A percentile compares a stretch with the other conserved stretches of the same genome.
Conservation (phyloP, 179 eudicot genomes). For the Pouteria campechiana region DNA sequence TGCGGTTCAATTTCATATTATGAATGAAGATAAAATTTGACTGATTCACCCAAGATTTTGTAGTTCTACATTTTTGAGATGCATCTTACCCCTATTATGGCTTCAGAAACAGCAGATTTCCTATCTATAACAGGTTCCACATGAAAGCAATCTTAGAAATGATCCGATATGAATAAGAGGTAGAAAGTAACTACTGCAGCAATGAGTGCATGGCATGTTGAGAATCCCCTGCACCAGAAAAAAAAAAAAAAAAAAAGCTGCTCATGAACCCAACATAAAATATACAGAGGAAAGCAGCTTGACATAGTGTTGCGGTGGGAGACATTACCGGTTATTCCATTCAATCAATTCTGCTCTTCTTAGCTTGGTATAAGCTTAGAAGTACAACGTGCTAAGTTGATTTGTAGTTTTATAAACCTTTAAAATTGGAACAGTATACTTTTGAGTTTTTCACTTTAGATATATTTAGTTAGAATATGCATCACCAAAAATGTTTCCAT, state of each 20-base stretch:
- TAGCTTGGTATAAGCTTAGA: slow-evolving; percentile 29
- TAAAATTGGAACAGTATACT: slow-evolving; percentile 14
- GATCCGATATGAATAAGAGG: slow-evolving; percentile 24
- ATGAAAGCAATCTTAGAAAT: slow-evolving; percentile 19
- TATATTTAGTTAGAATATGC: not conserved
- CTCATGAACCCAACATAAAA: not conserved
- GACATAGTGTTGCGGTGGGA: not conserved
- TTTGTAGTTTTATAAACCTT: slow-evolving; percentile 43
- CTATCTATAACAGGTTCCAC: slow-evolving; percentile 16
- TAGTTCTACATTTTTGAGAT: no score
- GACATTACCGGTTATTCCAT: slow-evolving; percentile 40
- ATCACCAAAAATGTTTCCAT: not conserved
- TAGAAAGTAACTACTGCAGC: slow-evolving; percentile 35
- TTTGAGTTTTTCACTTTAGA: no score
- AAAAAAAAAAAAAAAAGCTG: not conserved
- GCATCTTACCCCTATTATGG: slow-evolving; percentile 38
- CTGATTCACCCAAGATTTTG: no score
- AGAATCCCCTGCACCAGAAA: slow-evolving; percentile 31
- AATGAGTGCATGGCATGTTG: slow-evolving; percentile 41
- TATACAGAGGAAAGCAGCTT: not conserved
- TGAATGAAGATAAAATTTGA: no score
- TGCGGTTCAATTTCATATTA: no score
- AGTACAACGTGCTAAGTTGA: slow-evolving; percentile 18
- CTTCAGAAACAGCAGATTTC: slow-evolving; percentile 25
- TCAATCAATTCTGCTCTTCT: slow-evolving; percentile 16